Conservation (phyloP, 2,329 filamentous ascomycete species). For the Cordyceps cicadae region DNA sequence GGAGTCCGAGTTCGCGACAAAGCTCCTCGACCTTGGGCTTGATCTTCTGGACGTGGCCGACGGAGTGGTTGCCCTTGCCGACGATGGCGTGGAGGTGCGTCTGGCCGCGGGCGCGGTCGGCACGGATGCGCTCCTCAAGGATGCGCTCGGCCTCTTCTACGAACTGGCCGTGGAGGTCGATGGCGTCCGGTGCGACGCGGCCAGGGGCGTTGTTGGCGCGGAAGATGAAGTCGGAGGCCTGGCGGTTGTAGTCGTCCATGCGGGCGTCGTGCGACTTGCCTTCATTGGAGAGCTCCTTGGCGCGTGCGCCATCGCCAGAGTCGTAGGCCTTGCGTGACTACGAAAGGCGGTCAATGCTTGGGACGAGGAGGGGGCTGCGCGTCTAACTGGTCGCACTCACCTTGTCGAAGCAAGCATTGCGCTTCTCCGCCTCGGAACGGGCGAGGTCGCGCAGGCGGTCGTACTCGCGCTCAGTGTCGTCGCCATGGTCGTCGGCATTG, state of each 20-base stretch:
- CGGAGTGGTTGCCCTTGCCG: constrained; percentile 85
- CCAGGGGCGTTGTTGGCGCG: constrained; percentile 81
- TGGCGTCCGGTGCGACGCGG: constrained; percentile 68
- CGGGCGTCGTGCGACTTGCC: constrained; percentile 75
- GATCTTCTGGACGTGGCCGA: constrained; percentile 78
- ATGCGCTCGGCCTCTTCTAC: constrained; percentile 93
- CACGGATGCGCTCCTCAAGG: constrained; percentile 73
- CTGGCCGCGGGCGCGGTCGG: constrained; percentile 65
- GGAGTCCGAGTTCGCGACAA: constrained; percentile 72
- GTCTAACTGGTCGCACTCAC: constrained; percentile 33
- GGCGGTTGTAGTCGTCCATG: constrained; percentile 83
- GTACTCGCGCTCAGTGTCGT: constrained; percentile 74
- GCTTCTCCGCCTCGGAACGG: constrained; percentile 70
- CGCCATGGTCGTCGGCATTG: constrained; percentile 56
- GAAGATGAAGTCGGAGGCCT: constrained; percentile 92
- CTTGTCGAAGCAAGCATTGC: constrained; percentile 66
- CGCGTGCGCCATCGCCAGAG: constrained; percentile 71
- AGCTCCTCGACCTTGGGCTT: constrained; percentile 90
- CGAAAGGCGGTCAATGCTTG: constrained; percentile 17
- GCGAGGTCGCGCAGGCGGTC: constrained; percentile 82
- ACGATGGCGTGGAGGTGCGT: constrained; percentile 89
- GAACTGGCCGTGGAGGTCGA: constrained; percentile 90
- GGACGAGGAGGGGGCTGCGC: not conserved
- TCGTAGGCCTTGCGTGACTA: constrained; percentile 73
- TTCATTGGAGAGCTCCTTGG: constrained; percentile 75